These are phyloP conservation scores for Neostapfia colusana DNA, from an alignment of 176 grass and related monocot genomes.

Conservation along the genomic window DNA sequence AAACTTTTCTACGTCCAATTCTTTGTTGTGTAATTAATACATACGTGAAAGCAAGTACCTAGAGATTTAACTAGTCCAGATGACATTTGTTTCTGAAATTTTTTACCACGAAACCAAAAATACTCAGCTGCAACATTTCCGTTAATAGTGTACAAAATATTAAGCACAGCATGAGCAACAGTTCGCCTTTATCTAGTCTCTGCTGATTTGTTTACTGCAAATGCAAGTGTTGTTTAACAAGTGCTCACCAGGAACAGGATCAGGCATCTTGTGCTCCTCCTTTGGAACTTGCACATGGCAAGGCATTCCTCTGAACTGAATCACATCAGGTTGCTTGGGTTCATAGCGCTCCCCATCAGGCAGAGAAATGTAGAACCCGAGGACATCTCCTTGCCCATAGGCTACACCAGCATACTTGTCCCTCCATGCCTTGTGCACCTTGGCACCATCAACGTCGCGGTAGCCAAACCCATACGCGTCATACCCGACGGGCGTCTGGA, in stretches of 20 bases:
- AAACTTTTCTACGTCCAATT: not conserved
- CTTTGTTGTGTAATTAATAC: not conserved
- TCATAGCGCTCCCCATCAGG: constrained; percentile 71
- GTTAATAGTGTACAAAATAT: not conserved
- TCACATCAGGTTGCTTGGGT: constrained; percentile 65
- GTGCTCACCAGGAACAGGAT: constrained; percentile 75
- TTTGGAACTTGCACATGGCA: constrained; percentile 64
- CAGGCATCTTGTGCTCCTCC: constrained; percentile 53
- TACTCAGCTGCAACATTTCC: not conserved
- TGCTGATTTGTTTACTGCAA: not conserved
- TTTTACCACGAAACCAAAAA: not conserved
- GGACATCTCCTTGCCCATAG: constrained; percentile 68
- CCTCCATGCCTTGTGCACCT: constrained; percentile 80
- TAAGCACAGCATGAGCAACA: not conserved
- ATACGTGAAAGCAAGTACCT: not conserved
- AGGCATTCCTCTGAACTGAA: constrained; percentile 81
- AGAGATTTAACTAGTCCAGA: not conserved
- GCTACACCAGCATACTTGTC: constrained; percentile 63
- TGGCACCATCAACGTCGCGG: constrained; percentile 74
- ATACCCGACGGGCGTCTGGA: constrained; percentile 78
- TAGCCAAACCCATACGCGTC: constrained; percentile 75
- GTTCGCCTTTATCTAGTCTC: not conserved
- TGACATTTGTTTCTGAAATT: not conserved
- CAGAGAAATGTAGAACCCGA: constrained; percentile 87
- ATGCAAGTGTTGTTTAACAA: not conserved